Evolutionary conservation across 2,329 filamentous ascomycete species (phyloP).

Genomic region (Fusarium vanettenii): DNA sequence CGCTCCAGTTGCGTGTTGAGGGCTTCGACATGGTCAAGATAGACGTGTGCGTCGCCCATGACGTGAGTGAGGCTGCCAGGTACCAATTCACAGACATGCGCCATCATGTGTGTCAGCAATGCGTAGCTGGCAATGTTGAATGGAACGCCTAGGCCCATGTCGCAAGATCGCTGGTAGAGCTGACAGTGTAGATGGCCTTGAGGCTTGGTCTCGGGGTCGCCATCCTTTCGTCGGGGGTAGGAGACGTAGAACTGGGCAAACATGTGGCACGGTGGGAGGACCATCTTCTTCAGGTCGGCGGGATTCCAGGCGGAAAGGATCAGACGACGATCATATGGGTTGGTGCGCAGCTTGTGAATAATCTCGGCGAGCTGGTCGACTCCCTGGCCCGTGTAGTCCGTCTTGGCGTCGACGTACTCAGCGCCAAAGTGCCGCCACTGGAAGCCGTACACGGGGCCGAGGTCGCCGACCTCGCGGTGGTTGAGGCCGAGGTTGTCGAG

Average conservation of each 20-base stretch:
- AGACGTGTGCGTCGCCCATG: slow-evolving; percentile 99
- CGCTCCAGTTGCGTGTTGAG: slow-evolving; percentile 82
- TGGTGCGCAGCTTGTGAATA: slow-evolving; percentile 84
- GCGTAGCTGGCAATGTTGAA: slow-evolving; percentile 99
- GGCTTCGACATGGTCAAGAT: slow-evolving; percentile 91
- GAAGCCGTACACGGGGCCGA: slow-evolving; percentile 97
- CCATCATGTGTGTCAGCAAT: slow-evolving; percentile 93
- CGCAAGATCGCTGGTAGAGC: slow-evolving; percentile 92
- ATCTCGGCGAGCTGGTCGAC: slow-evolving; percentile 94
- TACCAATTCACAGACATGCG: slow-evolving; percentile 84
- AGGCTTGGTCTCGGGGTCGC: slow-evolving; percentile 51
- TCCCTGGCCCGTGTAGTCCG: slow-evolving; percentile 88
- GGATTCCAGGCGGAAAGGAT: slow-evolving; percentile 97
- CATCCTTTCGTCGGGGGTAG: slow-evolving; percentile 62
- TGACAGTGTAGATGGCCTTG: slow-evolving; percentile 85
- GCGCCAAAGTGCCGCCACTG: slow-evolving; percentile 99
- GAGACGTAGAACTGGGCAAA: slow-evolving; percentile 97
- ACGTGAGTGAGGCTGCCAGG: slow-evolving; percentile 92
- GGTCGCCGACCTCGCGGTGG: slow-evolving; percentile 86
- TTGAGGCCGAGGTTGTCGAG: slow-evolving; percentile 86
- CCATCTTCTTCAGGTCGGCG: slow-evolving; percentile 86
- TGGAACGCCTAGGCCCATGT: slow-evolving; percentile 96
- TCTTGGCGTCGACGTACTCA: slow-evolving; percentile 80
- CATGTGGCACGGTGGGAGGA: slow-evolving; percentile 94
- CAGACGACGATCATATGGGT: slow-evolving; percentile 89